Evolutionary conservation across 768 basidiomycete species (phyloP).

Genomic region (Amanita jacksonii): DNA sequence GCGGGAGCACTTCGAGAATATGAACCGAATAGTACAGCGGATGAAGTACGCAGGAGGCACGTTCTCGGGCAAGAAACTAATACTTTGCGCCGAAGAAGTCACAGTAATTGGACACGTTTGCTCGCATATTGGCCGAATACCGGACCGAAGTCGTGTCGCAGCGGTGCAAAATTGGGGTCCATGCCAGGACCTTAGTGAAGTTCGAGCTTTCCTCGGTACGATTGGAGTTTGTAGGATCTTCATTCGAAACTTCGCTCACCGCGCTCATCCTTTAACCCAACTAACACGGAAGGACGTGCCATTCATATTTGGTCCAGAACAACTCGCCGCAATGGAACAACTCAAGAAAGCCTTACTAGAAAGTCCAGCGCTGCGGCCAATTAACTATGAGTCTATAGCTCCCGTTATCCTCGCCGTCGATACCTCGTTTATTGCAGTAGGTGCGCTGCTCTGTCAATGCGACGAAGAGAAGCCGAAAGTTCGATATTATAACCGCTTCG

Average conservation of each 20-base stretch:
- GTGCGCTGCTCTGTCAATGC: constrained; percentile 24
- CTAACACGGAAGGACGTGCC: constrained; percentile 19
- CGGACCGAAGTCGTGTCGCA: constrained; percentile 15
- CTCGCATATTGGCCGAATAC: constrained; percentile 23
- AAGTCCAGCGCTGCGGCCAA: constrained; percentile 19
- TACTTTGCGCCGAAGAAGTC: constrained; percentile 11
- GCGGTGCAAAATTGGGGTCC: constrained; percentile 21
- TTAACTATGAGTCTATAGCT: constrained; percentile 26
- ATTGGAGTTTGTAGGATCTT: constrained; percentile 20
- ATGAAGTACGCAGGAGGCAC: constrained; percentile 22
- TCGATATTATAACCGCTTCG: constrained; percentile 20
- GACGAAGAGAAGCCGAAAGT: no score
- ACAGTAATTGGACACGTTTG: constrained; percentile 26
- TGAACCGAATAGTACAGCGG: constrained; percentile 25
- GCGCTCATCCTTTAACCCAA: constrained; percentile 15
- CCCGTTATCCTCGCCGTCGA: constrained; percentile 28
- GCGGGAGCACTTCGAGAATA: constrained; percentile 26
- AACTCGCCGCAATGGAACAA: constrained; percentile 13
- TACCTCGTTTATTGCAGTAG: constrained; percentile 23
- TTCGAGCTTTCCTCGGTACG: constrained; percentile 23
- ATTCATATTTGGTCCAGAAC: constrained; percentile 21
- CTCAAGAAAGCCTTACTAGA: constrained; percentile 18
- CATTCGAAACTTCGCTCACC: constrained; percentile 19
- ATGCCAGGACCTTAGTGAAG: constrained; percentile 14
- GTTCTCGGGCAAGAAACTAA: constrained; percentile 16